These are phyloP conservation scores for Plasmopara viticola DNA, from an alignment of 352 stramenopile genomes.

Conservation along the genomic window DNA sequence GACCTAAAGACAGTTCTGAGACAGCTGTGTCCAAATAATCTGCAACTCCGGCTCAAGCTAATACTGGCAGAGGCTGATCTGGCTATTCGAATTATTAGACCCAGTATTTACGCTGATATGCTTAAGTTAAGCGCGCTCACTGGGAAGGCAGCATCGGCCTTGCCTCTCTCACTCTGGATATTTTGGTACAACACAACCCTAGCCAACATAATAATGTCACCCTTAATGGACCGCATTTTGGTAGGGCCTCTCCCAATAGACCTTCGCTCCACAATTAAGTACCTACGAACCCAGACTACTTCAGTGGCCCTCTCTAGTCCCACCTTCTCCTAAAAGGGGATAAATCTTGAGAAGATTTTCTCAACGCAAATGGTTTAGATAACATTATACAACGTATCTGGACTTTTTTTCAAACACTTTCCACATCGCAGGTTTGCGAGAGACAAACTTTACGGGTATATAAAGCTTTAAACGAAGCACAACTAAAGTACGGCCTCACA, in stretches of 20 bases:
- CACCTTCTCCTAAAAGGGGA: background rate
- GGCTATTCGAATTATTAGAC: slow-evolving; percentile 1
- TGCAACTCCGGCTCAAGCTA: slow-evolving; percentile 1
- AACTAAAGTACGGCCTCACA: background rate
- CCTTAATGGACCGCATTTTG: background rate
- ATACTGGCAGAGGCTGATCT: background rate
- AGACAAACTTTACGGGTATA: background rate
- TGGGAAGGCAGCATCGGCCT: background rate
- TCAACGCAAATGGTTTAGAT: background rate
- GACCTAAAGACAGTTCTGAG: slow-evolving; percentile 1
- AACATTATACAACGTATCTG: background rate
- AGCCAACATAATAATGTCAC: background rate
- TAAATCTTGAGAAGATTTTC: background rate
- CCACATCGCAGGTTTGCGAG: too few species aligned
- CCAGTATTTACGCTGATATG: background rate
- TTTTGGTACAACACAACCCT: background rate
- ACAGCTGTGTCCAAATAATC: slow-evolving; percentile 27
- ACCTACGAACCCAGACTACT: background rate
- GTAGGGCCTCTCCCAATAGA: background rate
- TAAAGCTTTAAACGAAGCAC: slow-evolving; percentile 1
- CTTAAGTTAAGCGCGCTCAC: background rate
- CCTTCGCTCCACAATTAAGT: background rate
- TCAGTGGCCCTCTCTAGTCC: background rate
- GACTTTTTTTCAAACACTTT: background rate
- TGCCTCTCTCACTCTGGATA: background rate